Evolutionary conservation across 352 stramenopile species (phyloP).

Genomic region (Phytophthora parvispora): DNA sequence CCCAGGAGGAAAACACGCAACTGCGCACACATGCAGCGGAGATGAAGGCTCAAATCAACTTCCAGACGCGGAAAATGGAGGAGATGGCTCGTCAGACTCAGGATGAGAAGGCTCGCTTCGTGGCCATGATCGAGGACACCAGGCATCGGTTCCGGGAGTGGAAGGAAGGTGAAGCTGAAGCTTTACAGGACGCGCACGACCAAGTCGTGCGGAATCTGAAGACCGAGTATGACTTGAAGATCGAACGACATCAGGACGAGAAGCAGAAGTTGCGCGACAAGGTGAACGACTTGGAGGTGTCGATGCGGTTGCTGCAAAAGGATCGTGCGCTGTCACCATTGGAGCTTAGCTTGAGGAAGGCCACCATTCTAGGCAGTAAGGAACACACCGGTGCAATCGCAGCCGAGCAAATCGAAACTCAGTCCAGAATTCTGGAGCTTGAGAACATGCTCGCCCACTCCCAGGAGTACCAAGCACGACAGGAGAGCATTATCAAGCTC

Average conservation of each 20-base stretch:
- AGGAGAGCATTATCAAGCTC: constrained; percentile 74
- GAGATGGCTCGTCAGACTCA: constrained; percentile 53
- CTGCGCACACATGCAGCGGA: constrained; percentile 51
- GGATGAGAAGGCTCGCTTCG: constrained; percentile 71
- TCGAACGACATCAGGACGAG: constrained; percentile 73
- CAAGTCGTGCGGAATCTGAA: constrained; percentile 60
- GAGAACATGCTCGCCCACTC: constrained; percentile 66
- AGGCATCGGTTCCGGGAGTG: constrained; percentile 72
- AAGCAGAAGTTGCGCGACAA: constrained; percentile 83
- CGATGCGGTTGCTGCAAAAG: constrained; percentile 71
- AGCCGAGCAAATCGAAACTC: constrained; percentile 63
- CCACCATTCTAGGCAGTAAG: constrained; percentile 62
- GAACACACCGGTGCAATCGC: constrained; percentile 53
- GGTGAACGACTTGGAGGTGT: constrained; percentile 79
- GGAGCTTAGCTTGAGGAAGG: constrained; percentile 72
- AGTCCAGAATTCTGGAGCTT: constrained; percentile 65
- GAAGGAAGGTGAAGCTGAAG: constrained; percentile 62
- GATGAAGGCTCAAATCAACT: constrained; percentile 47
- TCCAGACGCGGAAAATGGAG: constrained; percentile 62
- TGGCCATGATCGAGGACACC: constrained; percentile 60
- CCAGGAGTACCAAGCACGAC: constrained; percentile 64
- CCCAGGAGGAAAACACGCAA: constrained; percentile 56
- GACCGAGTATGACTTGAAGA: constrained; percentile 76
- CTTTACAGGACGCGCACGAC: constrained; percentile 49
- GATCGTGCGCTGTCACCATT: constrained; percentile 67